Evolutionary conservation across 108 stramenopile genomes (phyloP).

Genomic region (Cyclotella distinguenda): DNA sequence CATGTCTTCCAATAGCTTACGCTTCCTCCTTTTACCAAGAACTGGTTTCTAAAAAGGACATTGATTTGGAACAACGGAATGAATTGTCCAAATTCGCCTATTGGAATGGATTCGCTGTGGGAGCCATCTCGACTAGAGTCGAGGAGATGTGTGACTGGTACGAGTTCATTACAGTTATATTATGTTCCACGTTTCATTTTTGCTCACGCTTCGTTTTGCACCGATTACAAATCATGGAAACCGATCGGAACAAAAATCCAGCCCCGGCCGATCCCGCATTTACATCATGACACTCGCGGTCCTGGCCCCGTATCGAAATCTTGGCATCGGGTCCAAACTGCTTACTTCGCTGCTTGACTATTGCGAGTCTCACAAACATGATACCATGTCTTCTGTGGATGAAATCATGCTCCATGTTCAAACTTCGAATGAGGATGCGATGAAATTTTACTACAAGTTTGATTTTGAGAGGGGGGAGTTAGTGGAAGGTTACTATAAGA

Average conservation of each 20-base stretch:
- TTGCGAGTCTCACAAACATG: constrained; percentile 48
- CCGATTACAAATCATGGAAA: background rate
- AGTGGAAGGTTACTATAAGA: constrained; percentile 95
- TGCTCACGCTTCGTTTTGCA: background rate
- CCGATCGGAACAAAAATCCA: background rate
- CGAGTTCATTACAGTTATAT: background rate
- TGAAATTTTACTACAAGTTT: constrained; percentile 88
- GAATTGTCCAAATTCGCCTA: constrained; percentile 85
- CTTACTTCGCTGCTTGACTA: constrained; percentile 80
- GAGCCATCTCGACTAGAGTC: constrained; percentile 79
- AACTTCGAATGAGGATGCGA: constrained; percentile 91
- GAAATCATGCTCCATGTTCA: constrained; percentile 96
- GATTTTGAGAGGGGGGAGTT: constrained; percentile 88
- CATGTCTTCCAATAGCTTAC: constrained; percentile 92
- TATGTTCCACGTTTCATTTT: background rate
- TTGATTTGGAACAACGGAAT: constrained; percentile 40
- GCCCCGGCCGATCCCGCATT: constrained; percentile 50
- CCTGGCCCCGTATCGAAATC: constrained; percentile 89
- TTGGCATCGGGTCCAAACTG: constrained; percentile 88
- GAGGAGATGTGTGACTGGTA: constrained; percentile 49
- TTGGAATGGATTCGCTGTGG: constrained; percentile 85
- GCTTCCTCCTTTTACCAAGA: constrained; percentile 88
- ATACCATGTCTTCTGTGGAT: constrained; percentile 33
- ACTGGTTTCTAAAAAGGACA: constrained; percentile 37
- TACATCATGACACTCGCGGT: constrained; percentile 99